Evolutionary conservation across 805 yeast genomes (phyloP).

Genomic region (Diddensiella santjacobensis): DNA sequence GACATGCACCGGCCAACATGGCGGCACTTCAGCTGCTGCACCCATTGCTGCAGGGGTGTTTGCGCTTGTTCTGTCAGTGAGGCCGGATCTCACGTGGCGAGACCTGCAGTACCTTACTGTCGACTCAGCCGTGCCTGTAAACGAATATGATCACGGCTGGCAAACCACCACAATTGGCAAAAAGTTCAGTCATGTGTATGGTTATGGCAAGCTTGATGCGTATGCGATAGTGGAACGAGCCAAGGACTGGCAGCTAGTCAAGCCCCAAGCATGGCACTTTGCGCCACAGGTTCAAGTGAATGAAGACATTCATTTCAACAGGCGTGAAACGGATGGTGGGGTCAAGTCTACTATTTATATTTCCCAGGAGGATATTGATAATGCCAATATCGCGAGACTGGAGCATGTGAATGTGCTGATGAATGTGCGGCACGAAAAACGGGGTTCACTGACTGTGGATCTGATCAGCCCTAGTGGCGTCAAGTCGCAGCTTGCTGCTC

Average conservation of each 20-base stretch:
- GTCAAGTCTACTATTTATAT: conserved; percentile 33
- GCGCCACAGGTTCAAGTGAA: conserved; percentile 41
- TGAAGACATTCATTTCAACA: conserved; percentile 17
- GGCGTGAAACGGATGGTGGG: conserved; percentile 15
- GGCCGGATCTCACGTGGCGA: conserved; percentile 91
- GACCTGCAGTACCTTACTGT: conserved; percentile 86
- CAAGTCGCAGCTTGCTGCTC: conserved; percentile 66
- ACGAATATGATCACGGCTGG: conserved; percentile 66
- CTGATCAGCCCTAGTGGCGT: conserved; percentile 75
- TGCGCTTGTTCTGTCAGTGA: conserved; percentile 73
- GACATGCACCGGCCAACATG: conserved; percentile 70
- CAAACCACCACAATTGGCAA: conserved; percentile 66
- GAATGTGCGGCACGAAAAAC: conserved; percentile 54
- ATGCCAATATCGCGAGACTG: conserved; percentile 60
- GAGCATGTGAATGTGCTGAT: conserved; percentile 88
- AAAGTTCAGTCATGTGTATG: conserved; percentile 78
- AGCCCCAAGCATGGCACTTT: conserved; percentile 84
- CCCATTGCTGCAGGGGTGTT: conserved; percentile 97
- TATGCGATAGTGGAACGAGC: conserved; percentile 69
- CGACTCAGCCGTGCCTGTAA: conserved; percentile 63
- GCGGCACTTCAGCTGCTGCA: conserved; percentile 99
- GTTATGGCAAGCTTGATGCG: conserved; percentile 91
- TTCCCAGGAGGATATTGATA: conserved; percentile 44
- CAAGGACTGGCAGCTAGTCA: conserved; percentile 72
- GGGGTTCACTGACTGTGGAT: conserved; percentile 69